Percentiles rank a stretch among this genome's conserved stretches.
These are phyloP conservation scores for Dianthus caryophyllus DNA, from an alignment of 148 eudicot species.

Conservation along the genomic window DNA sequence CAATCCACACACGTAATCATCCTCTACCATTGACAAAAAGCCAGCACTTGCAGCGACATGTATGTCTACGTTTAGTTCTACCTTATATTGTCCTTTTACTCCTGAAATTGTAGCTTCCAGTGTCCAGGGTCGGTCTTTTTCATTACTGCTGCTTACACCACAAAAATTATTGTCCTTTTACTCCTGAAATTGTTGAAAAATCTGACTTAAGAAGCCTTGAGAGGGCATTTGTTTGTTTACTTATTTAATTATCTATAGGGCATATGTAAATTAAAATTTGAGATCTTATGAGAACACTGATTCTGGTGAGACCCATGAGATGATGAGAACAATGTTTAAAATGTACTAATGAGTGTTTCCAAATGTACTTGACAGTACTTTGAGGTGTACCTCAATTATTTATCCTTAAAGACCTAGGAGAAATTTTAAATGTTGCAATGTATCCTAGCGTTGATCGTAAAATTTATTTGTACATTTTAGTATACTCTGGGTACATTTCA, in stretches of 20 bases:
- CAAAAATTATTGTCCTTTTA: not conserved
- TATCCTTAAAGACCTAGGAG: too few relatives aligned
- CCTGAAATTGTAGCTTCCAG: not conserved
- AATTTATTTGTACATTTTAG: too few relatives aligned
- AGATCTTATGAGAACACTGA: too few relatives aligned
- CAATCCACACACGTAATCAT: constrained; percentile 87
- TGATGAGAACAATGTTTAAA: too few relatives aligned
- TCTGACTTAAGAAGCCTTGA: not conserved
- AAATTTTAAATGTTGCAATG: too few relatives aligned
- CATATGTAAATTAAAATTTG: not conserved
- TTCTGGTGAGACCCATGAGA: too few relatives aligned
- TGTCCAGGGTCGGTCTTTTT: not conserved
- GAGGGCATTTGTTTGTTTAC: not conserved
- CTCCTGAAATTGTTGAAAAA: not conserved
- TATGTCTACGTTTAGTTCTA: constrained; percentile 32
- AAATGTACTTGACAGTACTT: too few relatives aligned
- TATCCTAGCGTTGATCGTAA: too few relatives aligned
- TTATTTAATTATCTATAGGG: not conserved
- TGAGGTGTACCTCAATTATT: too few relatives aligned
- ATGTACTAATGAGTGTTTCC: too few relatives aligned
- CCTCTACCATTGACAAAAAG: constrained; percentile 89
- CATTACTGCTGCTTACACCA: not conserved
- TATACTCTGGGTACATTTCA: too few relatives aligned
- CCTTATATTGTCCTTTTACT: too few relatives aligned
- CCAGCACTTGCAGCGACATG: constrained; percentile 89